Conservation (phyloP, 2,329 filamentous ascomycete genomes). For the Ascomycota sp. region DNA sequence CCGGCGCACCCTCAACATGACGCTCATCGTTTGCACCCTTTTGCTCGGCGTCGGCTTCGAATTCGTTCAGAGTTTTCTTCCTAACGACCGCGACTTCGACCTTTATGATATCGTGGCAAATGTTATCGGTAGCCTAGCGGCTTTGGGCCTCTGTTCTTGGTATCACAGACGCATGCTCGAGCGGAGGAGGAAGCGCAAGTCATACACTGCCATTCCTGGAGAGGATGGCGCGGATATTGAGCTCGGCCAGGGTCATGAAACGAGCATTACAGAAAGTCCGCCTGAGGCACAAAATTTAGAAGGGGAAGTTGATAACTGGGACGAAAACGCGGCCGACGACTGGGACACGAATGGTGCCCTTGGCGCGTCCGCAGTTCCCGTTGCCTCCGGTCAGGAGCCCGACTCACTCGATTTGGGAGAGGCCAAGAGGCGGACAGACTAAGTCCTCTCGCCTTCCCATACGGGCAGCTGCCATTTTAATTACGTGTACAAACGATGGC, state of each 20-base stretch:
- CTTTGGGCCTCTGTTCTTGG: conserved; percentile 56
- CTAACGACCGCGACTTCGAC: conserved; percentile 50
- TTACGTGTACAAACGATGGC: background rate
- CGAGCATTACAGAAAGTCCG: conserved; percentile 28
- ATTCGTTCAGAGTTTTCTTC: conserved; percentile 52
- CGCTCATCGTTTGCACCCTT: conserved; percentile 56
- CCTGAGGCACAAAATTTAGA: conserved; percentile 30
- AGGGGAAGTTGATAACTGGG: conserved; percentile 79
- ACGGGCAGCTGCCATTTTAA: background rate
- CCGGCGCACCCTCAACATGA: conserved; percentile 64
- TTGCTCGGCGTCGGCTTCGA: conserved; percentile 51
- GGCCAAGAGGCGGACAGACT: conserved; percentile 13
- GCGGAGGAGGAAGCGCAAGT: conserved; percentile 50
- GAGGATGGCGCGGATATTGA: conserved; percentile 49
- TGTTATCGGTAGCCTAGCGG: conserved; percentile 51
- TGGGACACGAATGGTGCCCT: conserved; percentile 31
- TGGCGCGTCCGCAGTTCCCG: conserved; percentile 3
- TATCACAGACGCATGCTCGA: conserved; percentile 95
- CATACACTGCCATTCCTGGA: conserved; percentile 47
- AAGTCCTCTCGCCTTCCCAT: background rate
- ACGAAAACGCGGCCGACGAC: conserved; percentile 49
- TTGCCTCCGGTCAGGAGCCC: conserved; percentile 4
- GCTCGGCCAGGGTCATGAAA: conserved; percentile 50
- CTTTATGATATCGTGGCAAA: conserved; percentile 75
- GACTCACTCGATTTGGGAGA: conserved; percentile 11